A percentile compares a stretch with the other conserved stretches of the same genome.
phyloP scores from a whole-genome alignment of 306 rosid species.

The Cicer arietinum region DNA sequence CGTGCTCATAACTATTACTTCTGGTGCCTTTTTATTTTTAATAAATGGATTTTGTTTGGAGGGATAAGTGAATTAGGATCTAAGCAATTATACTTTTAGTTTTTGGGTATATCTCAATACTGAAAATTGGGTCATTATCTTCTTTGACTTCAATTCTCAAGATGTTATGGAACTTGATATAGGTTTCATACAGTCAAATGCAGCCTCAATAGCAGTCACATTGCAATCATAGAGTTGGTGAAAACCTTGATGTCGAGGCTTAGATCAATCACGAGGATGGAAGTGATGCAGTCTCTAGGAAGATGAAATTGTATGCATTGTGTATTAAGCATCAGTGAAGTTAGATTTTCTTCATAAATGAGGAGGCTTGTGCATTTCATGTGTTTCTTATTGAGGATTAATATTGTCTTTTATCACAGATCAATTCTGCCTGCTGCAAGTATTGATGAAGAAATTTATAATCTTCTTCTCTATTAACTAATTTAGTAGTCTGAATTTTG shows the following conservation, averaged over 20 bases:
- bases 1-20: slow-evolving; percentile 2
- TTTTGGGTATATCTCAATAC: slow-evolving; percentile 14
- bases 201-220: not conserved
- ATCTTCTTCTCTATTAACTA: slow-evolving; percentile 32
- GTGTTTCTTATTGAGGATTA: slow-evolving; percentile 28
- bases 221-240: not conserved
- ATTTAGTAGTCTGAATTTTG: slow-evolving; percentile 32
- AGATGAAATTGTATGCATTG: slow-evolving; percentile 16
- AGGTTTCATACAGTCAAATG: not conserved
- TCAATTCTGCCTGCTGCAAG: not conserved
- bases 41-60: not conserved
- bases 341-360: slow-evolving; percentile 7
- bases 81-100: not conserved
- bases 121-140: not conserved
- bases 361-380: not conserved
- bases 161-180: not conserved
- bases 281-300: slow-evolving; percentile 22
- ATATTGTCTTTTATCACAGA: not conserved
- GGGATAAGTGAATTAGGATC: not conserved
- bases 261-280: not conserved
- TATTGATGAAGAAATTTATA: slow-evolving; percentile 11
- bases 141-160: slow-evolving; percentile 16
- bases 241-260: not conserved
- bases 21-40: not conserved
- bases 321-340: slow-evolving; percentile 24